Evolutionary conservation across 345 rosid genomes (phyloP).

Genomic region (Draba incana): DNA sequence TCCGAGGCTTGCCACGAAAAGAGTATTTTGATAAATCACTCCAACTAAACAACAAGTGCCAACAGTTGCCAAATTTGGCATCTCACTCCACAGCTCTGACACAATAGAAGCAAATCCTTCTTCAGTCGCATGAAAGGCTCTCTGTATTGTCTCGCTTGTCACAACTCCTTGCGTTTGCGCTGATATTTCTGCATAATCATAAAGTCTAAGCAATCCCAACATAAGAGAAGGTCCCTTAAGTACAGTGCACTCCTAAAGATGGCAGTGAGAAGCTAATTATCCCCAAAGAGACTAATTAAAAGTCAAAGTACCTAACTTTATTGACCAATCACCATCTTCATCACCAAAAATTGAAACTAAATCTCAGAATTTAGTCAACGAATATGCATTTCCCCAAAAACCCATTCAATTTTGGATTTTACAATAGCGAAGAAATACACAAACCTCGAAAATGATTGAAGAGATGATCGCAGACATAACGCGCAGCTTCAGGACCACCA

Average conservation of each 20-base stretch:
- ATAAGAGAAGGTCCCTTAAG: slow-evolving; percentile 54
- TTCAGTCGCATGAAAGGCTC: slow-evolving; percentile 75
- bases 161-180: slow-evolving; percentile 72
- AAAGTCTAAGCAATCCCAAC: slow-evolving; percentile 72
- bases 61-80: slow-evolving; percentile 70
- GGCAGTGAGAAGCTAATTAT: slow-evolving; percentile 13
- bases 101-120: slow-evolving; percentile 79
- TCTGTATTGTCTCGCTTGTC: slow-evolving; percentile 65
- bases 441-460: slow-evolving; percentile 78
- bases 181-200: slow-evolving; percentile 82
- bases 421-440: slow-evolving; percentile 1
- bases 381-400: slow-evolving; percentile 11
- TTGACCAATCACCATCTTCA: slow-evolving; percentile 38
- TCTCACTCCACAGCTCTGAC: slow-evolving; percentile 63
- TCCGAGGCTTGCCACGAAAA: slow-evolving; percentile 85
- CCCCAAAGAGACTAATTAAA: slow-evolving; percentile 13
- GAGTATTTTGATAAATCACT: slow-evolving; percentile 70
- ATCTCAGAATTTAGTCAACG: slow-evolving; percentile 21
- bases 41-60: slow-evolving; percentile 94
- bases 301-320: slow-evolving; percentile 38
- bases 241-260: slow-evolving; percentile 12
- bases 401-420: background rate
- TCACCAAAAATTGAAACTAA: slow-evolving; percentile 19
- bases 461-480: slow-evolving; percentile 79
- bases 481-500: slow-evolving; percentile 91